Base-by-base conservation (phyloP, 805 yeast genomes). In the Saccharomycodes ludwigii region DNA sequence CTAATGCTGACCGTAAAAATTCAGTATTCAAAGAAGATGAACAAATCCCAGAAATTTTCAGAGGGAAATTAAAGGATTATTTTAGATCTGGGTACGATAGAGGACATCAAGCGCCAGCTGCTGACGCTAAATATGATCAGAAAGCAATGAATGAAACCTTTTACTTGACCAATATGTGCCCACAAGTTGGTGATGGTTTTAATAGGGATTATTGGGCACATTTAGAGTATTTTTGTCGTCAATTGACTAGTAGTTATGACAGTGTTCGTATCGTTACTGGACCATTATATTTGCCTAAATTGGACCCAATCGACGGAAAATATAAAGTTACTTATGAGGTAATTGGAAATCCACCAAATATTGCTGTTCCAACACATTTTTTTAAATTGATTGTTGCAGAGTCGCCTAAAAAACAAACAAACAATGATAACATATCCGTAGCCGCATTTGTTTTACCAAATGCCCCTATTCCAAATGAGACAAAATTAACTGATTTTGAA, bases 191-290 rank as follows among this genome's bases (percentile, higher is more conserved):
- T 3, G 94, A 79, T 4, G 98, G 98, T 0, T 91, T 91, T 62
- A 91, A 91, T 58, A 68, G 98, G 45, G 97, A 91, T 52, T 80
- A 91, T 53, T 91, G 98, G 98, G 94, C 97, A 0, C 95, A 85
- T 53, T 73, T 91, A 37, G 98, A 91, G 56, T 80, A 81, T 47
- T 91, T 91, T 51, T 73, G 77, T 28, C 67, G 98, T 40, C 66
- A 82, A 34, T 65, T 88, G 40, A 80, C 94, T 4, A 46, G 59
- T n/a, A 62, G 64, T 32, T 91, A 81, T 54, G 69, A 68, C 30
- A 67, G 74, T 29, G 95, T 91, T 9, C 65, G 96, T 41, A 66
- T 91, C 22, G 77, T 91, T 49, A 91, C 97, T 1, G 98, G 98
- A 2, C 96, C 98, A 1, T 61, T 91, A 33, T 91, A 76, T 52